Conservation (phyloP, 768 basidiomycete genomes). For the Boletus insuetus region DNA sequence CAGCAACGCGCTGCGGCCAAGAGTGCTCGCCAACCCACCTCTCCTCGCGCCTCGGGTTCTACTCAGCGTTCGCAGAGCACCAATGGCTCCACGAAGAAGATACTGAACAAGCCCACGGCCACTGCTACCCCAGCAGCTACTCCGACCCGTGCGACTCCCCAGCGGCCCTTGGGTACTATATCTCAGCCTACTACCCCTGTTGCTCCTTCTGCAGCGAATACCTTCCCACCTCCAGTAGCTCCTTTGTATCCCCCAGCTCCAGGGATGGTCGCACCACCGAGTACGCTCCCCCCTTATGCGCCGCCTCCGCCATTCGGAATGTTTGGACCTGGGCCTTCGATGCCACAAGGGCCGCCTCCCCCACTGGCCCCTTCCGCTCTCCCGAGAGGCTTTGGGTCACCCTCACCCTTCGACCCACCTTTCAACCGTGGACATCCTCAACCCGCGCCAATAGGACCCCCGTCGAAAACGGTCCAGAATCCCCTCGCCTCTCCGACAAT, state of each 20-base stretch:
- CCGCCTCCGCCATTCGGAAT: constrained; percentile 50
- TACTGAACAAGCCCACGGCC: constrained; percentile 45
- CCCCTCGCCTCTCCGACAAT: constrained; percentile 36
- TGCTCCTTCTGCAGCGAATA: constrained; percentile 24
- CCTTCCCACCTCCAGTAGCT: constrained; percentile 44
- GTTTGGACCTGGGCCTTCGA: constrained; percentile 44
- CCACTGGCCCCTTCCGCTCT: constrained; percentile 54
- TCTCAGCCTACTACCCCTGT: constrained; percentile 50
- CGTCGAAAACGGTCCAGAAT: constrained; percentile 38
- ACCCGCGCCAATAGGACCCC: constrained; percentile 56
- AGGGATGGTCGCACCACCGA: constrained; percentile 42
- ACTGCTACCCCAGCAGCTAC: constrained; percentile 32
- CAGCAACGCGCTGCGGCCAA: constrained; percentile 52
- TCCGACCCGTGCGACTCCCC: constrained; percentile 37
- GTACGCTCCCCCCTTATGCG: constrained; percentile 52
- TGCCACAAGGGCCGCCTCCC: constrained; percentile 43
- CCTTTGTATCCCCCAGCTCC: constrained; percentile 48
- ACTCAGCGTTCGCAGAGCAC: constrained; percentile 46
- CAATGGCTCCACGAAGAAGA: constrained; percentile 59
- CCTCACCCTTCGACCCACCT: constrained; percentile 51
- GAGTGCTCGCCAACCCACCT: constrained; percentile 47
- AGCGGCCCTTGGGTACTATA: constrained; percentile 33
- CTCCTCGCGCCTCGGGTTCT: constrained; percentile 50
- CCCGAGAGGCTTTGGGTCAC: constrained; percentile 50
- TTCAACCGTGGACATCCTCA: constrained; percentile 42